A percentile compares a stretch with the other conserved stretches of the same genome.
These are phyloP conservation scores for Lotus japonicus DNA, from an alignment of 306 rosid species.

Conservation along the genomic window DNA sequence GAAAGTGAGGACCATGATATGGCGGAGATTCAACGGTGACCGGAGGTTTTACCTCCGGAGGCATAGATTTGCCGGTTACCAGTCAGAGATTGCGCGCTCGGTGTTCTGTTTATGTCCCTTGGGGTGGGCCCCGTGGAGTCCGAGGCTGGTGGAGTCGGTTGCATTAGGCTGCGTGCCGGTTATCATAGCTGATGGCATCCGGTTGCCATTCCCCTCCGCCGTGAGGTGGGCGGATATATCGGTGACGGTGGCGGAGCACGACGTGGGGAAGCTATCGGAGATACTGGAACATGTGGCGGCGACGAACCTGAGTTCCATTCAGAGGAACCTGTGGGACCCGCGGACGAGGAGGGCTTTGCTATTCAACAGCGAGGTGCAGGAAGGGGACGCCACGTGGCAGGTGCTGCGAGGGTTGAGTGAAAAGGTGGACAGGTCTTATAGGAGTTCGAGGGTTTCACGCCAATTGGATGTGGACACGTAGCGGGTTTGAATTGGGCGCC, in stretches of 20 bases:
- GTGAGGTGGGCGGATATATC: constrained; percentile 81
- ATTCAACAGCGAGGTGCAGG: constrained; percentile 38
- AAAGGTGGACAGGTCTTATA: constrained; percentile 48
- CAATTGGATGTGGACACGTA: constrained; percentile 34
- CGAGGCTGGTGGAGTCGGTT: constrained; percentile 79
- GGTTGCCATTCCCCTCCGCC: constrained; percentile 55
- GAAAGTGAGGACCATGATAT: constrained; percentile 69
- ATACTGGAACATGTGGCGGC: constrained; percentile 75
- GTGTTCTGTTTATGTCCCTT: constrained; percentile 77
- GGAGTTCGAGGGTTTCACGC: constrained; percentile 36
- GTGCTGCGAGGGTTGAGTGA: constrained; percentile 34
- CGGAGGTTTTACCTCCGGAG: constrained; percentile 63
- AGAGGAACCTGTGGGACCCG: constrained; percentile 63
- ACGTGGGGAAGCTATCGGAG: constrained; percentile 52
- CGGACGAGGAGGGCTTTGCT: constrained; percentile 50
- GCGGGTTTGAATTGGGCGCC: not conserved
- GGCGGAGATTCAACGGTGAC: constrained; percentile 66
- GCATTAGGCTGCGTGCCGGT: constrained; percentile 90
- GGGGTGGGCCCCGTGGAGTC: constrained; percentile 99
- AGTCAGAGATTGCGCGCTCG: constrained; percentile 75
- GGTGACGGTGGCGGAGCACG: constrained; percentile 68
- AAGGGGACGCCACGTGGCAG: constrained; percentile 97
- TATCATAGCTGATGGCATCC: constrained; percentile 73
- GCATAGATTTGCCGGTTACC: constrained; percentile 79
- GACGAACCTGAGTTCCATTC: constrained; percentile 59